A percentile compares a stretch with the other conserved stretches of the same genome.
These are phyloP conservation scores for Lachancea kluyveri DNA, from an alignment of 805 yeast genomes.

Conservation along the genomic window DNA sequence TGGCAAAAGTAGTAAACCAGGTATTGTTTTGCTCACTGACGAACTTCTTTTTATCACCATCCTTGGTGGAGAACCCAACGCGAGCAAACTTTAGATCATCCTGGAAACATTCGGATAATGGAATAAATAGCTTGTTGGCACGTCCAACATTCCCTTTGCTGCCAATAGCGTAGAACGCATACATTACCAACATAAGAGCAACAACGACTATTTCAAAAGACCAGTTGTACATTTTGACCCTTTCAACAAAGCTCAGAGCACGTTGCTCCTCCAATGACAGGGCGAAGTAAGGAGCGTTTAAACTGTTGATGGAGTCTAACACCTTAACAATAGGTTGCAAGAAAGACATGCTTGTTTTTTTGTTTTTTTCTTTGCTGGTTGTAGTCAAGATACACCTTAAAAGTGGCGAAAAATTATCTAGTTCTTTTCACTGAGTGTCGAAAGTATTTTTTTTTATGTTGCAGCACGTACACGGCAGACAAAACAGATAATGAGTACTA, in stretches of 20 bases:
- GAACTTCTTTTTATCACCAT: conserved; percentile 29
- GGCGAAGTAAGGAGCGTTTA: conserved; percentile 28
- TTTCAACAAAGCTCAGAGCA: conserved; percentile 49
- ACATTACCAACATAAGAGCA: conserved; percentile 43
- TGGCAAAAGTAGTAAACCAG: conserved; percentile 59
- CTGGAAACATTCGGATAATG: conserved; percentile 46
- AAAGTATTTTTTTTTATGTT: background rate
- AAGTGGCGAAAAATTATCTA: too few relatives aligned
- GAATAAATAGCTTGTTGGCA: conserved; percentile 48
- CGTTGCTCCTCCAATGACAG: conserved; percentile 46
- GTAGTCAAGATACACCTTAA: too few relatives aligned
- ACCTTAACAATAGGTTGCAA: conserved; percentile 12
- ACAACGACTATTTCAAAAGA: conserved; percentile 57
- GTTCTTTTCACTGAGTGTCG: too few relatives aligned
- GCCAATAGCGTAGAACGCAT: conserved; percentile 52
- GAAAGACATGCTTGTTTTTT: conserved; percentile 11
- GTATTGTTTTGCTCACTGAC: conserved; percentile 30
- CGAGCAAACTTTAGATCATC: conserved; percentile 59
- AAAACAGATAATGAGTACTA: too few relatives aligned
- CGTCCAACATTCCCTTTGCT: conserved; percentile 46
- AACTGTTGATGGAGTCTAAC: conserved; percentile 15
- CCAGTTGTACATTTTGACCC: conserved; percentile 69
- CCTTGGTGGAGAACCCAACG: conserved; percentile 36
- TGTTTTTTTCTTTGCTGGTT: too few relatives aligned
- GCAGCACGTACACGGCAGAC: too few relatives aligned